These are phyloP conservation scores for Ramichloridium luteum DNA, from an alignment of 2,329 filamentous ascomycete genomes.

Conservation along the genomic window DNA sequence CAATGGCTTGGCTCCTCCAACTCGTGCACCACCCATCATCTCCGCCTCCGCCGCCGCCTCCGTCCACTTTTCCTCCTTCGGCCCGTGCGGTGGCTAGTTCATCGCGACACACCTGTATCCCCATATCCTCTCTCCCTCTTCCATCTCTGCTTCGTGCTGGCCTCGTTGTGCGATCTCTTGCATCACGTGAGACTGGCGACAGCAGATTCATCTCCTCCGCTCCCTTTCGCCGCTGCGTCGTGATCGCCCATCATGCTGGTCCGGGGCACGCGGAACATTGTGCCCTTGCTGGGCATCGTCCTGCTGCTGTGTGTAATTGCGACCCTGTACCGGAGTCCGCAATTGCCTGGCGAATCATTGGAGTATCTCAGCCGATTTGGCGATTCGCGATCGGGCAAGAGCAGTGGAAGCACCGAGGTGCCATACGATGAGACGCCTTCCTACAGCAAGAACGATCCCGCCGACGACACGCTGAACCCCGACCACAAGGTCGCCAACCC, in stretches of 20 bases:
- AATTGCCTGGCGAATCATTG: not conserved
- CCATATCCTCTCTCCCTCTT: too few species aligned
- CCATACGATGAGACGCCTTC: not conserved
- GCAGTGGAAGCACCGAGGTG: too few species aligned
- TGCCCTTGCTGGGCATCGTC: not conserved
- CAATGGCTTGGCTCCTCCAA: too few species aligned
- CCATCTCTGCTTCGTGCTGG: too few species aligned
- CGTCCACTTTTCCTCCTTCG: conserved; percentile 2
- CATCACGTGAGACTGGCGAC: too few species aligned
- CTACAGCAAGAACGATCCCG: not conserved
- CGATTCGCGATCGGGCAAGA: not conserved
- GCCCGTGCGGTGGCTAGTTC: too few species aligned
- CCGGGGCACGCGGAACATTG: not conserved
- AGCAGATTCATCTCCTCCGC: not conserved
- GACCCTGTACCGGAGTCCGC: not conserved
- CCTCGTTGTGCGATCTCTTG: too few species aligned
- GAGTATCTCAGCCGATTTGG: not conserved
- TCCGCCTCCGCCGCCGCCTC: conserved; percentile 2
- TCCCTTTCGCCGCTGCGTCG: too few species aligned
- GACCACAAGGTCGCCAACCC: not conserved
- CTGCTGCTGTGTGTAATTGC: not conserved
- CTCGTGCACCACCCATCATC: conserved; percentile 1
- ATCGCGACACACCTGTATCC: too few species aligned
- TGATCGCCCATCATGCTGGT: conserved; percentile 1
- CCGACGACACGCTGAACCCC: not conserved